Percentiles rank a stretch among this genome's conserved stretches.
phyloP scores from a whole-genome alignment of 768 basidiomycete genomes.

The Russula olivacea region DNA sequence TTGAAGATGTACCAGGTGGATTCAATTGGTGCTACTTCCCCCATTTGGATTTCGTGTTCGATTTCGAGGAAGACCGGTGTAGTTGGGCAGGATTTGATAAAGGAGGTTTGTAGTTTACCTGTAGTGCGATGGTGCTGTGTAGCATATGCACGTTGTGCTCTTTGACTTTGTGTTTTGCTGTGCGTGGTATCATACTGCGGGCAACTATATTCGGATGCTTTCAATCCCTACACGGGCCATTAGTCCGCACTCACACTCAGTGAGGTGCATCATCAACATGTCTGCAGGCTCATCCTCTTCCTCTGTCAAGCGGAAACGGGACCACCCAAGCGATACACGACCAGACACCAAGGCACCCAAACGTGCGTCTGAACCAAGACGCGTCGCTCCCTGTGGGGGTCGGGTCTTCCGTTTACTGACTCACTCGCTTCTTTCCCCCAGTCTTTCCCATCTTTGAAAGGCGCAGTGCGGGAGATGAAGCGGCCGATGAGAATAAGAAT shows the following conservation, averaged over 20 bases:
- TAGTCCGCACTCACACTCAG: not conserved
- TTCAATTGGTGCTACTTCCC: not conserved
- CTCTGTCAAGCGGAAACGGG: slow-evolving; percentile 7
- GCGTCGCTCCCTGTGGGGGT: not conserved
- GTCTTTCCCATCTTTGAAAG: slow-evolving; percentile 32
- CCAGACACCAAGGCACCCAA: slow-evolving; percentile 8
- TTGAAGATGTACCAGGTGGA: slow-evolving; percentile 5
- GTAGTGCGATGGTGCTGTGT: slow-evolving; percentile 9
- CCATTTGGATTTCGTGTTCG: slow-evolving; percentile 1
- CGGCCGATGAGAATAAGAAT: not conserved
- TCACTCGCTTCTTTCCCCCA: not conserved
- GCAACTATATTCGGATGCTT: not conserved
- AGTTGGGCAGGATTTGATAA: slow-evolving; percentile 8
- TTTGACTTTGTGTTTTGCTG: slow-evolving; percentile 1
- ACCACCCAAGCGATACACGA: not conserved
- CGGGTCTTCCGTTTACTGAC: not conserved
- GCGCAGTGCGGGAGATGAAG: slow-evolving; percentile 4
- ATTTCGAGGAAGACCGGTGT: slow-evolving; percentile 5
- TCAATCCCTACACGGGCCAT: not conserved
- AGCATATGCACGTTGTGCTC: slow-evolving; percentile 15
- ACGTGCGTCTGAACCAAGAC: slow-evolving; percentile 6
- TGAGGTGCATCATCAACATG: slow-evolving; percentile 5
- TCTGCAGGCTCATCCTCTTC: not conserved
- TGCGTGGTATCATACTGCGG: too few species aligned
- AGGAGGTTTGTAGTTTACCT: slow-evolving; percentile 6